Conservation (phyloP, 176 grass and related monocot genomes). For the Melocanna baccifera region DNA sequence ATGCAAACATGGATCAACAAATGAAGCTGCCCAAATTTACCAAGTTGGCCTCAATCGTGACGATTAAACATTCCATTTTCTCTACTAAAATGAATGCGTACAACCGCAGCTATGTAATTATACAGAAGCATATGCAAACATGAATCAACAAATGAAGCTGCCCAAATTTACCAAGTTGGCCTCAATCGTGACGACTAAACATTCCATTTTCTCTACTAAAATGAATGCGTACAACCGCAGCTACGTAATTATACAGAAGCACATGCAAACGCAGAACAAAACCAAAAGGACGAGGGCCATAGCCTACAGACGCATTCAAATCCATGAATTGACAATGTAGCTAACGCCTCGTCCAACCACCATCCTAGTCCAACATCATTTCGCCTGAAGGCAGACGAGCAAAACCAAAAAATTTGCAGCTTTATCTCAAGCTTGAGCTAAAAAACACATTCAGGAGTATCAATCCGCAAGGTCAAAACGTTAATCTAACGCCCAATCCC, state of each 20-base stretch:
- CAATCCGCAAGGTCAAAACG: constrained; percentile 27
- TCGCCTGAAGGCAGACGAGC: neutral
- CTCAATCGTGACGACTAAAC: neutral
- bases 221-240: neutral
- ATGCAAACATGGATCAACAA: neutral
- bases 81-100: neutral
- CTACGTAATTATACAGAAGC: neutral
- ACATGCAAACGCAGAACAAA: constrained; percentile 2
- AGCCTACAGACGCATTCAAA: constrained; percentile 15
- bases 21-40: neutral
- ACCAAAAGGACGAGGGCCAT: constrained; percentile 12
- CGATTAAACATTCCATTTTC: constrained; percentile 2
- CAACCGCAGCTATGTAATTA: neutral
- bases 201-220: neutral
- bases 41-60: neutral
- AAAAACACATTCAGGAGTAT: neutral
- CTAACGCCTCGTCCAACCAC: constrained; percentile 37
- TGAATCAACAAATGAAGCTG: neutral
- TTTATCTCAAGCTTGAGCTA: constrained; percentile 8
- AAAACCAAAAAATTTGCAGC: constrained; percentile 8
- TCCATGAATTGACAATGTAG: constrained; percentile 31
- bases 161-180: neutral
- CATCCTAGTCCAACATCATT: constrained; percentile 19
- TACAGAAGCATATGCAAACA: constrained; percentile 23
- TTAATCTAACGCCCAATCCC: constrained; percentile 19